Base-by-base conservation (phyloP, 176 grass and related monocot species). In the Musa beccarii region DNA sequence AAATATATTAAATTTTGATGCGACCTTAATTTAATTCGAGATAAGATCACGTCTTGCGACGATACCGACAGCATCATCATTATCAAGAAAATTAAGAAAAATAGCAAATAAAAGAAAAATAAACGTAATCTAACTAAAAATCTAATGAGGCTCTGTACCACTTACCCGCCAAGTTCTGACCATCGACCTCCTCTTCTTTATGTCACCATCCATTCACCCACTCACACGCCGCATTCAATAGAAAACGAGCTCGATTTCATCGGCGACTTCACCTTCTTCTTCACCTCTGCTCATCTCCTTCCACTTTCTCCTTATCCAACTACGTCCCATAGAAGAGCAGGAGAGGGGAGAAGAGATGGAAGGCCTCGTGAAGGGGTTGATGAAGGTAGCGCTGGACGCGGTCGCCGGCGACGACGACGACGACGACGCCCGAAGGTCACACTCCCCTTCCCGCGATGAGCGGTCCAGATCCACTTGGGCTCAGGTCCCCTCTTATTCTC, bases 401-500 rank as follows among this genome's bases (percentile, higher is more conserved):
- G 61, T 75, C 15, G 79, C 79, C 16, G 79, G 59, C 9, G 77
- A 69, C 28, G 84, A 80, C 28, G 81, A 80, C 28, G 81, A 59
- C 79, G 76, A 89, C 79, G 79, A 81, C 80, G 54, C 61, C 79
- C 74, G 66, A 80, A 26, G 16, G 21, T 14, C 55, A 7, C 54
- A 2, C 81, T 63, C 71, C 52, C 79, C 16, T 79, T 28, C 13
- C 24, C 17, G 63, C 53, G 81, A 51, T 81, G 84, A 91, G 68
- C 84, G 90, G 53, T 86, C 81, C 49, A 83, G 94, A 49, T 89
- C 88, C 74, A 91, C 90, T 59, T 98, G 94, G 94, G 90, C 90
- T 49, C 88, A 93, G 86, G 94, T 98, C 84, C 34, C 34, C 4
- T 43, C 29, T 43, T 43, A 43, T 43, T 43, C 34, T 43, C 34